Evolutionary conservation across 345 rosid genomes (phyloP), one percentile per base, ranked within the genome.

Genomic region (Laguncularia racemosa): DNA sequence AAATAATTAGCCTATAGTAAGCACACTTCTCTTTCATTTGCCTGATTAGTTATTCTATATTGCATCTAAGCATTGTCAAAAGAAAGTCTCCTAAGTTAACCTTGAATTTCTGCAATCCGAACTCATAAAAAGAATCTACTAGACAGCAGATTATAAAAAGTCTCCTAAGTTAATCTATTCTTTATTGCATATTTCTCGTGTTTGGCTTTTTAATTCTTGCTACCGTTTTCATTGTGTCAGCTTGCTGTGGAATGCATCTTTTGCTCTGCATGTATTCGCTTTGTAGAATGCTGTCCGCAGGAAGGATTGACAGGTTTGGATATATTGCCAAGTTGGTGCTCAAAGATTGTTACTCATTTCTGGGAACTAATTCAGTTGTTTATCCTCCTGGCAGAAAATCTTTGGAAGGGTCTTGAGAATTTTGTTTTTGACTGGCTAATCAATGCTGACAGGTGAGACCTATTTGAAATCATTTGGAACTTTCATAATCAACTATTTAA

Each of bases 241-340:
- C 92, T 93, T 71, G 99, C 99, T 54, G 99, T 93, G 74, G 99
- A 93, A 80, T 93, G 99, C 74, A 89, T 93, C 60, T 93, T 93
- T 81, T 93, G 97, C 81, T 93, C 97, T 40, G 99, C 99, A 20
- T 93, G 99, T 66, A 93, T 93, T 68, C 92, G 99, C 50, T 93
- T 93, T 71, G 97, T 78, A 67, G 96, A 87, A 74, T 89, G 96
- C 73, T 93, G 99, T 71, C 99, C 99, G 15, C 95, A 83, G 72
- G 99, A 93, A 73, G 99, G 96, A 59, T 88, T 93, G 59, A 93
- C 91, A 58, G 99, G 99, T 89, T 66, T 68, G 82, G 10, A 26
- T 49, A 48, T 14, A 28, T 18, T 53, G 54, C 9, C 28, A 16
- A 13, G 14, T 38, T 48, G 33, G 73, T 78, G 44, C 53, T 70